Evolutionary conservation across 345 rosid species (phyloP), one percentile per base, ranked within the genome.

Genomic region (Eucalyptus polybractea): DNA sequence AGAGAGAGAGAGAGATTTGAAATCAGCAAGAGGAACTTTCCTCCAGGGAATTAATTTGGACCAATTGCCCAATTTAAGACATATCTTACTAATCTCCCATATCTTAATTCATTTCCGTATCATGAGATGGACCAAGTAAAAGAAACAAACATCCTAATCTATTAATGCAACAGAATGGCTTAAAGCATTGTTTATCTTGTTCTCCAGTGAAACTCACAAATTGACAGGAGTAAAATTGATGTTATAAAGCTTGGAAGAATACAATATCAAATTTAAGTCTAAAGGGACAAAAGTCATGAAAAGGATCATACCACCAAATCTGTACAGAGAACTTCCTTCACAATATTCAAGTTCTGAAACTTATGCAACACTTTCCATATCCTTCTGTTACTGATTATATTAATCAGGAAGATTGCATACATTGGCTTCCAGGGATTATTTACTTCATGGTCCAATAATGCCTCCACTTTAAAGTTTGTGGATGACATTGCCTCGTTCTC

Each of bases 311-410:
- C 96, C 94, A 15, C n/a, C 44, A 87, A 60, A 53, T 90, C 90
- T 54, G 72, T 15, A 87, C 86, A 85, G 83, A 92, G 42, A 88
- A 91, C 72, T 86, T 91, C 87, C 49, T 90, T 86, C 88, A 93
- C 51, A 40, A 94, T 15, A 21, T 56, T 90, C 88, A 88, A 14
- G 83, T 93, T 92, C 37, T 81, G 2, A 27, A 21, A 9, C 93
- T 54, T 88, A 86, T 90, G 93, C 93, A 94, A 37, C 65, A 92
- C 91, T 25, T 45, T 88, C 94, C 94, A 93, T 69, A 92, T 93
- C 85, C 94, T 88, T 47, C 6, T 90, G 89, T 86, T 85, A 17
- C 95, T 90, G 44, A 91, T 89, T 72, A 91, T 6, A 87, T 90
- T 94, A 16, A n/a, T 88, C 91, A 93, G 54, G 80, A 69, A 92